Evolutionary conservation across 177 flowering plant species (phyloP).

Genomic region (Vitis hybrid): DNA sequence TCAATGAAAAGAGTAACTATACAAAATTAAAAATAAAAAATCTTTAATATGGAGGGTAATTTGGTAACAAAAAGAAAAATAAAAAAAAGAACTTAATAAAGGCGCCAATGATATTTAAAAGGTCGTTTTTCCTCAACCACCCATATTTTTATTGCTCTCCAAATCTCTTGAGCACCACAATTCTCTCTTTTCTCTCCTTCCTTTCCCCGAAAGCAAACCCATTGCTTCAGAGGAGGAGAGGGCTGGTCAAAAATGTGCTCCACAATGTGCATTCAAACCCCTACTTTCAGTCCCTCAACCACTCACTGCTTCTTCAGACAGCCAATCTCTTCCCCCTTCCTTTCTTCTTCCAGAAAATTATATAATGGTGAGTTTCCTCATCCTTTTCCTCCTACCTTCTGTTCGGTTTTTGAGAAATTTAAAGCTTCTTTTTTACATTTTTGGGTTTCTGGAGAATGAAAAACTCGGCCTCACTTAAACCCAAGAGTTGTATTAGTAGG

Average conservation of each 20-base stretch:
- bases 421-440: background rate
- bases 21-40: too few relatives aligned
- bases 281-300: background rate
- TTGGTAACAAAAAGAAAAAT: background rate
- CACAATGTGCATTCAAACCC: background rate
- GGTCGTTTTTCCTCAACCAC: conserved; percentile 18
- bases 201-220: too few relatives aligned
- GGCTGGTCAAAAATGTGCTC: too few relatives aligned
- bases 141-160: conserved; percentile 1
- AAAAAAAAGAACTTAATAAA: background rate
- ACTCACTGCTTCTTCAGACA: background rate
- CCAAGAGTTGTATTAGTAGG: too few relatives aligned
- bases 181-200: too few relatives aligned
- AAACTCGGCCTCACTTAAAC: background rate
- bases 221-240: too few relatives aligned
- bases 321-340: background rate
- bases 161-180: background rate
- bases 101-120: background rate
- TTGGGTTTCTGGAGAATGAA: background rate
- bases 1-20: too few relatives aligned
- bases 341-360: background rate
- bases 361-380: conserved; percentile 15
- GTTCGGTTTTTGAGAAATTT: background rate
- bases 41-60: background rate
- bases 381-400: background rate